Percentiles rank a stretch among this genome's conserved stretches.
Evolutionary conservation across 208 protist species (phyloP).

Genomic region (Phytomonas sp.): DNA sequence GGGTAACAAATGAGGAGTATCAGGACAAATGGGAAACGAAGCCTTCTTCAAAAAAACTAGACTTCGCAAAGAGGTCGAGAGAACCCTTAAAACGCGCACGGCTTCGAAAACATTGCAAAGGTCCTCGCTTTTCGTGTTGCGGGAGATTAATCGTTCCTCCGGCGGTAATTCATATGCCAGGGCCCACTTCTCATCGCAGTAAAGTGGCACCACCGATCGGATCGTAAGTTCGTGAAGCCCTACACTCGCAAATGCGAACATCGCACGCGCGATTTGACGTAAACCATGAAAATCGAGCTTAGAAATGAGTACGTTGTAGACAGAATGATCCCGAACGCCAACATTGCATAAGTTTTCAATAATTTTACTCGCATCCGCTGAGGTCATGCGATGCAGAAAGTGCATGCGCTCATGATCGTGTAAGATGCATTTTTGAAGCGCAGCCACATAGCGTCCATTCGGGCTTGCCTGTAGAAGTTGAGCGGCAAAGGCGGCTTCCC

Average conservation of each 20-base stretch:
- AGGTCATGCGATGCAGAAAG: slow-evolving; percentile 66
- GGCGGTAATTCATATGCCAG: not conserved
- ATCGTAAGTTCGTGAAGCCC: slow-evolving; percentile 45
- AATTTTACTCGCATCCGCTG: slow-evolving; percentile 65
- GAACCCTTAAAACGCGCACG: not conserved
- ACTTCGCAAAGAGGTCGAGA: not conserved
- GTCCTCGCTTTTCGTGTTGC: not conserved
- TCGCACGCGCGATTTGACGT: slow-evolving; percentile 53
- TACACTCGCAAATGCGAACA: slow-evolving; percentile 59
- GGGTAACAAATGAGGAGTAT: too few relatives aligned
- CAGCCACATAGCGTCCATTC: slow-evolving; percentile 35
- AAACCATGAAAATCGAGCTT: slow-evolving; percentile 53
- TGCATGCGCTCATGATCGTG: slow-evolving; percentile 65
- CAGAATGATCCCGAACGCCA: slow-evolving; percentile 41
- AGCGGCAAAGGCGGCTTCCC: too few relatives aligned
- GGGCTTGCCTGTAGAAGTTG: slow-evolving; percentile 59
- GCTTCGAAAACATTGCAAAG: not conserved
- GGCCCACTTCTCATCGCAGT: slow-evolving; percentile 62
- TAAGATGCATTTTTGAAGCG: slow-evolving; percentile 49
- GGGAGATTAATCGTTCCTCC: not conserved
- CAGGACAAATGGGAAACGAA: not conserved
- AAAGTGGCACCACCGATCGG: slow-evolving; percentile 57
- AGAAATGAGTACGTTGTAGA: slow-evolving; percentile 45
- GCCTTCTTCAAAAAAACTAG: not conserved
- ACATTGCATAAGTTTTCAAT: slow-evolving; percentile 55